phyloP scores from a whole-genome alignment of 768 basidiomycete species.

The Kwoniella dejecticola region DNA sequence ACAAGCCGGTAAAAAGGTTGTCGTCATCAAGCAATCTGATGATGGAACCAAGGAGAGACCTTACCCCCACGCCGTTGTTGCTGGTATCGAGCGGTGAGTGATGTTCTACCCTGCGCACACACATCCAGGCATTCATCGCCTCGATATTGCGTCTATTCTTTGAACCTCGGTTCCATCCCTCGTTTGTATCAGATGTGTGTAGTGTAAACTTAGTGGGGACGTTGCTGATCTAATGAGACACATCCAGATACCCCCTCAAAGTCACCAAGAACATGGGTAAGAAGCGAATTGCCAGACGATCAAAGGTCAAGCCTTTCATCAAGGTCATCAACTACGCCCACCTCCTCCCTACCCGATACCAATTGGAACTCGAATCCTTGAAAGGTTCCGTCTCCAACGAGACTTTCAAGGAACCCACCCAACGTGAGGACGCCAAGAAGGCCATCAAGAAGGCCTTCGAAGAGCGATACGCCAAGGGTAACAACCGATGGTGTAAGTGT shows the following conservation, averaged over 20 bases:
- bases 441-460: constrained; percentile 93
- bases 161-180: no score
- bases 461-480: constrained; percentile 88
- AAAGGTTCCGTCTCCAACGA: constrained; percentile 82
- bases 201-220: no score
- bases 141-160: no score
- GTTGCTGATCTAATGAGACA: neutral
- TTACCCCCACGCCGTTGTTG: constrained; percentile 97
- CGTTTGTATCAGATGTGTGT: no score
- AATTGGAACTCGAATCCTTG: constrained; percentile 90
- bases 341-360: constrained; percentile 98
- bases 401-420: constrained; percentile 96
- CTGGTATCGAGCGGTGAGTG: constrained; percentile 80
- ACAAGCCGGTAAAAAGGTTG: constrained; percentile 99
- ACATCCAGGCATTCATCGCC: no score
- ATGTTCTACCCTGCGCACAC: neutral
- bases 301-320: constrained; percentile 99
- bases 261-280: constrained; percentile 96
- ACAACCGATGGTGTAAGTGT: constrained; percentile 84
- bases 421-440: constrained; percentile 94
- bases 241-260: constrained; percentile 78
- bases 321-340: constrained; percentile 99
- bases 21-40: constrained; percentile 95
- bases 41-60: constrained; percentile 95
- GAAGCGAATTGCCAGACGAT: constrained; percentile 87